Base-by-base conservation (phyloP, 108 stramenopile genomes). In the Asterionellopsis glacialis region DNA sequence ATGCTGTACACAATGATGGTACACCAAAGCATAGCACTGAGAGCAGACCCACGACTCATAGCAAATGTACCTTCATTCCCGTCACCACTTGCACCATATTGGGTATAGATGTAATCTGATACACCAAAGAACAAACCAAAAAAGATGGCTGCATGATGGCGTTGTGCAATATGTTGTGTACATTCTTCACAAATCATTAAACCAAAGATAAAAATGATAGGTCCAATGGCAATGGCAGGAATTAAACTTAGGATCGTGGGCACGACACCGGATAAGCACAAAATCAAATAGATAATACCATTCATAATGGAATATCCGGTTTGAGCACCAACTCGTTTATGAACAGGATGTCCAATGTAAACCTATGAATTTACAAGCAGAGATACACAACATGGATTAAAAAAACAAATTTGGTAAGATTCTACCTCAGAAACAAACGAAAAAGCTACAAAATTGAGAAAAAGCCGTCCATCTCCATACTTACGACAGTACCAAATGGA, bases 281-380 rank as follows among this genome's bases (percentile, higher is more conserved):
- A 11, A 55, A 84, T 23, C 33, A 81, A 42, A 63, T 73, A 84
- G 44, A 79, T 51, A 48, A 65, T 9, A 15, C 82, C 80, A 57
- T 83, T 87, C 18, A 61, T 56, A 43, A 71, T 25, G 42, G 70
- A 74, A 67, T 82, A 88, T 51, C 83, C 81, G 0, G 67, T 48
- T 45, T 65, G 51, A 21, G 81, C 86, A 2, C 83, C 86, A 27
- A 70, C 51, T 25, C 61, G 41, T 63, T 87, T 87, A 73, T 84
- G 72, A 52, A 67, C 83, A 9, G 86, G 83, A 55, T 87, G 86
- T 41, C 86, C 86, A 64, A 84, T 77, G 73, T 83, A 83, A 33
- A 33, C 33, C 33, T 33, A 33, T n/a, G n/a, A n/a, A n/a, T n/a
- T n/a, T n/a, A n/a, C n/a, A n/a, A n/a, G n/a, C n/a, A 27, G 11